Base-by-base conservation (phyloP, 495 filamentous ascomycete species). In the Penicillium robsamsonii region DNA sequence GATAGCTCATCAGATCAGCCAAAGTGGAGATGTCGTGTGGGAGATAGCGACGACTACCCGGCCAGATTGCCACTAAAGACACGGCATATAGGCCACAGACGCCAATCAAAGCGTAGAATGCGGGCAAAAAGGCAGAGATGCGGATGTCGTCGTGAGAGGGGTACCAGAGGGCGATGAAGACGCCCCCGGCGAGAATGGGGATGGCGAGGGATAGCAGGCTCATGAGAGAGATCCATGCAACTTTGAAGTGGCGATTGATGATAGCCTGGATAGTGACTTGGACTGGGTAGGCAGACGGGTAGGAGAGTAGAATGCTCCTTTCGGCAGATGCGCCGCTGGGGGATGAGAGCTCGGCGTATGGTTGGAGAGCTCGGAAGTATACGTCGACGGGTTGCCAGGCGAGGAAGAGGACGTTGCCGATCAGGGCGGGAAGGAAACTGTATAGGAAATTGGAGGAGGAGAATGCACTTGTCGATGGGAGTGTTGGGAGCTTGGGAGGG, bases 391-490 rank as follows among this genome's bases (percentile, higher is more conserved):
- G 77, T 57, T 92, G 88, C 75, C 88, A 89, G 53, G 81, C 73
- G 43, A 96, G 86, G 71, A 89, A 92, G 24, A 92, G 70, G 25
- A 90, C 53, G 61, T 88, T 87, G 20, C 88, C 92, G 15, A 95
- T 76, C 2, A 91, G 55, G 1, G 86, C 84, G 0, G 92, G 92
- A 49, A 96, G 59, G 67, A 96, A 94, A 67, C 84, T 86, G 77
- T 90, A 96, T 48, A 95, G 72, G 75, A 96, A 96, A 70, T 95
- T 88, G 45, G 91, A 89, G 2, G 89, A 73, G 5, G 90, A 94
- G 67, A 92, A 96, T 33, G 87, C 90, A 33, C 73, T 75, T 0
- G 72, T 61, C 12, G 78, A 80, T 7, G 89, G 85, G 1, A 78
- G 75, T 0, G 88, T 82, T 5, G 75, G 72, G 2, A 96, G 70